Evolutionary conservation across 495 filamentous ascomycete species (phyloP), one percentile per base, ranked within the genome.

Genomic region (Talaromyces proteolyticus): DNA sequence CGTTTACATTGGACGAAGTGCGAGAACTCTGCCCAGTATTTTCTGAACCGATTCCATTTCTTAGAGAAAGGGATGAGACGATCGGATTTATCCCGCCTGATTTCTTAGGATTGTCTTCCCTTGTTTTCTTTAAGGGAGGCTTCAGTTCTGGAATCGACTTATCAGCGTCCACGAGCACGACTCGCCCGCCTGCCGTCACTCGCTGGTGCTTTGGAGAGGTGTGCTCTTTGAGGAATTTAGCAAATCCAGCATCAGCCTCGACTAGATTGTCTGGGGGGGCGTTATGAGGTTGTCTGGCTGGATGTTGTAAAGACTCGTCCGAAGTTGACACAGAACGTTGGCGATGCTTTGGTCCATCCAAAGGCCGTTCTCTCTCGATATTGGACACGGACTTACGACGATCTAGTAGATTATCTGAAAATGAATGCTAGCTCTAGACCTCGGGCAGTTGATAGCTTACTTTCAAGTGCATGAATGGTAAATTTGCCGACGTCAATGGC

Each of bases 171-270:
- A 73, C 77, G 4, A 81, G 78, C 16, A 86, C 79, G 39, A 86
- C 78, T 26, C 72, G 75, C n/a, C 82, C 82, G 16, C 80, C 81
- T 49, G 82, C 82, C 38, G 81, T 85, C 42, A 86, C 82, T 34
- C 81, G 74, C 44, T 84, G 69, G 41, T 78, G 74, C 14, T 68
- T 77, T 5, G 82, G 80, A 19, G 81, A 82, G 2, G 76, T 71
- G 56, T 85, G 80, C 49, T 78, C 68, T 59, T 77, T 78, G 17
- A 85, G 64, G 34, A 86, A 79, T 16, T 64, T 68, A 24, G 60
- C 66, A 54, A 79, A 78, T 0, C 75, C 75, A 12, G 59, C 58
- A 25, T 74, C 63, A 16, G 47, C 55, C 38, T 70, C 58, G 4
- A 57, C 48, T 4, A 56, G 51, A 16, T 52, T 40, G n/a, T 51